phyloP scores from a whole-genome alignment of 1,139 yeast species.

The Lipomyces yarrowii region DNA sequence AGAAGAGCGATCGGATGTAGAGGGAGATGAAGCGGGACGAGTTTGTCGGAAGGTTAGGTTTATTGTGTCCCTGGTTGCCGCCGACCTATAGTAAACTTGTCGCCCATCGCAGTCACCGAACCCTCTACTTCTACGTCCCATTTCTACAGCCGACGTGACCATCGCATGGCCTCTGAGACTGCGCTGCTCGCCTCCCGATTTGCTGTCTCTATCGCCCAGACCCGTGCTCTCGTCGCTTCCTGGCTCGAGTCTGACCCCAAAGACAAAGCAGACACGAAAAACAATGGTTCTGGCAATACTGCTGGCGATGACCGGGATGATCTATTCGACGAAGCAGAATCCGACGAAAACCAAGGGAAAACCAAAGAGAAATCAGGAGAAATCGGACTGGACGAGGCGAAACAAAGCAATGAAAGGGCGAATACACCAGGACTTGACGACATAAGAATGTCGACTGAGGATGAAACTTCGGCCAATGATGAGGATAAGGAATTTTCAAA shows the following conservation, averaged over 20 bases:
- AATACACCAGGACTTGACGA: neutral
- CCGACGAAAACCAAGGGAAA: neutral
- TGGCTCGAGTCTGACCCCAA: constrained; percentile 35
- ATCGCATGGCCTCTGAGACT: constrained; percentile 29
- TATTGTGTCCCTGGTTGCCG: neutral
- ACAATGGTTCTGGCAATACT: constrained; percentile 9
- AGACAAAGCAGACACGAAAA: neutral
- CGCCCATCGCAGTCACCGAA: neutral
- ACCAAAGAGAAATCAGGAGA: neutral
- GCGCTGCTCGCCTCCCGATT: constrained; percentile 39
- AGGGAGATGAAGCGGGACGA: neutral
- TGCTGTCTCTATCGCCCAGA: constrained; percentile 38
- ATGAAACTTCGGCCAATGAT: neutral
- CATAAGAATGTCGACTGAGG: neutral
- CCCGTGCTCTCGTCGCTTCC: constrained; percentile 36
- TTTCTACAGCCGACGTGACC: neutral
- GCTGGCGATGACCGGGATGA: constrained; percentile 7
- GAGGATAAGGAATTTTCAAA: constrained; percentile 20
- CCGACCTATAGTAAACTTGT: no score
- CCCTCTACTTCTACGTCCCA: no score
- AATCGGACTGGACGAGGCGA: neutral
- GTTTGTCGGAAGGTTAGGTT: neutral
- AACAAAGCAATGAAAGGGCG: constrained; percentile 7
- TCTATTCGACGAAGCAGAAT: constrained; percentile 1
- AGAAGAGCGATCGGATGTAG: neutral